Percentiles rank a stretch among this genome's conserved stretches.
Evolutionary conservation across 768 basidiomycete species (phyloP).

Genomic region (Dioszegia aurantiaca): DNA sequence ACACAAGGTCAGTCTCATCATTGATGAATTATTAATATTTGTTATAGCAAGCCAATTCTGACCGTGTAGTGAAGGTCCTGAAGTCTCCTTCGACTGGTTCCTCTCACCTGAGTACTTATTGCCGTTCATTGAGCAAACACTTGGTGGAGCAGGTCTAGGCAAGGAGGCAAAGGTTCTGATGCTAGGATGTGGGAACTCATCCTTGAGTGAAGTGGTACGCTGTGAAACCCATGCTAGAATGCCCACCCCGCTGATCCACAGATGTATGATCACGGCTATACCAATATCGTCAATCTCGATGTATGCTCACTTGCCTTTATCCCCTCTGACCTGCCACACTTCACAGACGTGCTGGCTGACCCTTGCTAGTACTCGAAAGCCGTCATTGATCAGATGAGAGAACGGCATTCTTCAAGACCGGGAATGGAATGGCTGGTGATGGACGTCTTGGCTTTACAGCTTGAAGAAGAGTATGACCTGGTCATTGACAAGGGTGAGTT

Average conservation of each 20-base stretch:
- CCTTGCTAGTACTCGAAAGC: slow-evolving; percentile 41
- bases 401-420: slow-evolving; percentile 38
- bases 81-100: slow-evolving; percentile 53
- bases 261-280: slow-evolving; percentile 53
- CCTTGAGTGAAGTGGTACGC: slow-evolving; percentile 45
- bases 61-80: slow-evolving; percentile 39
- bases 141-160: slow-evolving; percentile 21
- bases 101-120: slow-evolving; percentile 45
- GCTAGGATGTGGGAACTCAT: slow-evolving; percentile 51
- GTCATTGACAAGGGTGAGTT: slow-evolving; percentile 51
- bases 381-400: slow-evolving; percentile 51
- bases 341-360: slow-evolving; percentile 14
- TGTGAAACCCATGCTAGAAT: neutral
- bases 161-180: slow-evolving; percentile 41
- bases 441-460: slow-evolving; percentile 51
- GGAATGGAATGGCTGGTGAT: slow-evolving; percentile 52
- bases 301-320: slow-evolving; percentile 36
- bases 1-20: slow-evolving; percentile 34
- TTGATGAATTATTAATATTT: no score
- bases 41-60: neutral
- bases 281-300: slow-evolving; percentile 52
- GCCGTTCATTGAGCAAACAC: slow-evolving; percentile 33
- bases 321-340: no score
- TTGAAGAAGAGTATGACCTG: slow-evolving; percentile 49
- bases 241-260: slow-evolving; percentile 7